Percentiles rank a stretch among this genome's conserved stretches.
These are phyloP conservation scores for Saturnispora zaruensis DNA, from an alignment of 805 yeast genomes.

Conservation along the genomic window DNA sequence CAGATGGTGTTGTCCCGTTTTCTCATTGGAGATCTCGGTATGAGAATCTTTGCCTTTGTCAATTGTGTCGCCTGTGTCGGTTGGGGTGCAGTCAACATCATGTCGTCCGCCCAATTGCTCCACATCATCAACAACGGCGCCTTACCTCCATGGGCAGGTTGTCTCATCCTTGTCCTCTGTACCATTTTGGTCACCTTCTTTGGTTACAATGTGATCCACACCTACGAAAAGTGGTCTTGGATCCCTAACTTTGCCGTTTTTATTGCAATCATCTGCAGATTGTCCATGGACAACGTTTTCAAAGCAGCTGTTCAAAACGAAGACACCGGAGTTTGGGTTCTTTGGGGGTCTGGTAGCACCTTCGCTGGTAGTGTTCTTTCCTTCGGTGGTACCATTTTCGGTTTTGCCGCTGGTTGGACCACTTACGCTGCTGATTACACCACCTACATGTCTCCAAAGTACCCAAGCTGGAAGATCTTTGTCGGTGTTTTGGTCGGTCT, in stretches of 20 bases:
- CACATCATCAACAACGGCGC: slow-evolving; percentile 58
- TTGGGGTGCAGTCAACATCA: slow-evolving; percentile 91
- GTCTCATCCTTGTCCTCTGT: slow-evolving; percentile 57
- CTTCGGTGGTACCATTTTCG: slow-evolving; percentile 76
- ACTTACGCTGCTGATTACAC: slow-evolving; percentile 90
- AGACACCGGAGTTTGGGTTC: slow-evolving; percentile 22
- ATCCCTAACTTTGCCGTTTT: slow-evolving; percentile 69
- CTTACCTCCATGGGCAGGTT: slow-evolving; percentile 88
- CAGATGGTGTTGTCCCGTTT: slow-evolving; percentile 78
- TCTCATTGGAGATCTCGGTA: slow-evolving; percentile 65
- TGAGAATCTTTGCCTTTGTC: slow-evolving; percentile 68
- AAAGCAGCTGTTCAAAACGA: slow-evolving; percentile 35
- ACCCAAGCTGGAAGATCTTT: slow-evolving; percentile 53
- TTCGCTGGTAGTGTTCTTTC: slow-evolving; percentile 73
- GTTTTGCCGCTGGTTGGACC: slow-evolving; percentile 93
- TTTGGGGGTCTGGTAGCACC: slow-evolving; percentile 45
- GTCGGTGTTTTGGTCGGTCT: slow-evolving; percentile 56
- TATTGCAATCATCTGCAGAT: slow-evolving; percentile 69
- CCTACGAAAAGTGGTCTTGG: slow-evolving; percentile 83
- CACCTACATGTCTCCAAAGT: slow-evolving; percentile 68
- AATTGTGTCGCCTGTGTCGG: slow-evolving; percentile 85
- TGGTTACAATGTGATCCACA: slow-evolving; percentile 77
- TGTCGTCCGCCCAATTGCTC: slow-evolving; percentile 79
- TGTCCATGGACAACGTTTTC: slow-evolving; percentile 60
- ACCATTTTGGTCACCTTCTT: slow-evolving; percentile 72